A percentile compares a stretch with the other conserved stretches of the same genome.
phyloP scores from a whole-genome alignment of 805 yeast species.

The Myxozyma neotropica region DNA sequence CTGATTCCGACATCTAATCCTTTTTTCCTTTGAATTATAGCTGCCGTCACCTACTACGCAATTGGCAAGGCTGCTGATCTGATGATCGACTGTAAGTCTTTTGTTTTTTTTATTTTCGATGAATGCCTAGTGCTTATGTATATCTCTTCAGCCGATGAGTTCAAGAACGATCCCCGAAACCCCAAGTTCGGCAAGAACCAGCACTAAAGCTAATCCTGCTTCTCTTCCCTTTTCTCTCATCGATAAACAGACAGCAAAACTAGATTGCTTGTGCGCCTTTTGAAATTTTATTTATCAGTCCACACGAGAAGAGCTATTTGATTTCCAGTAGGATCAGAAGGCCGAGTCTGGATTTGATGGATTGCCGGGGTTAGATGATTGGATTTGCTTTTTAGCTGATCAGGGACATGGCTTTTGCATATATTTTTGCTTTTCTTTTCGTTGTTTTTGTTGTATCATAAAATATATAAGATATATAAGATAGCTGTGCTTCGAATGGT shows the following conservation, averaged over 20 bases:
- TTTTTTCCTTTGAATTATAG: slow-evolving; percentile 29
- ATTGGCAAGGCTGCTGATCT: slow-evolving; percentile 70
- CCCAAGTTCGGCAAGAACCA: slow-evolving; percentile 64
- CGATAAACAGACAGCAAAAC: too few relatives aligned
- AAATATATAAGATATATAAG: background rate
- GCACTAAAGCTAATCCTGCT: slow-evolving; percentile 10
- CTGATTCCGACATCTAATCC: background rate
- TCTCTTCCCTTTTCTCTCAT: too few relatives aligned
- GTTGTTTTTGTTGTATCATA: slow-evolving; percentile 4
- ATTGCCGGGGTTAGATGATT: too few relatives aligned
- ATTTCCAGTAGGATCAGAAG: too few relatives aligned
- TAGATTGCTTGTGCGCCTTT: too few relatives aligned
- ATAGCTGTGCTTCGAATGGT: background rate
- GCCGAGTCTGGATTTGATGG: too few relatives aligned
- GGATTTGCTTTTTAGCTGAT: too few relatives aligned
- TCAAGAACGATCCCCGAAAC: slow-evolving; percentile 92
- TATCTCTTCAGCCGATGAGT: slow-evolving; percentile 53
- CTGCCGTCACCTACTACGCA: slow-evolving; percentile 65
- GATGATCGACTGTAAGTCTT: slow-evolving; percentile 56
- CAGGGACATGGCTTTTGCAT: background rate
- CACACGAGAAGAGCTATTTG: too few relatives aligned
- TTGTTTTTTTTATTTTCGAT: background rate
- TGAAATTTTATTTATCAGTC: too few relatives aligned
- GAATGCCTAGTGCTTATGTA: background rate
- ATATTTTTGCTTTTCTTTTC: background rate